Evolutionary conservation across 2,329 filamentous ascomycete genomes (phyloP).

Genomic region (Fusarium sp.): DNA sequence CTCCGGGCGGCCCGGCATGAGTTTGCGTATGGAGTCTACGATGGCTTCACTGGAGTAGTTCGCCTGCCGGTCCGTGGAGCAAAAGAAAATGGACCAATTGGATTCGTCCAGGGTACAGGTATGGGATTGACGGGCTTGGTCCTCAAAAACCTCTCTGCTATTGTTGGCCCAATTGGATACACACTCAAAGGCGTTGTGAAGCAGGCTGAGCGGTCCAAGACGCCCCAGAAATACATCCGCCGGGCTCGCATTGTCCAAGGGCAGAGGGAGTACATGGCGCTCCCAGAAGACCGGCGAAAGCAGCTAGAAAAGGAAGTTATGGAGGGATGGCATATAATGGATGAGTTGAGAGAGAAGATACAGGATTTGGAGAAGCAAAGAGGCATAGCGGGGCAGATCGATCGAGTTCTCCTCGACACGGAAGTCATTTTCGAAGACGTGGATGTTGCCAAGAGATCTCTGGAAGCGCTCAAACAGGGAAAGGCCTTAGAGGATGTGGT

Average conservation of each 20-base stretch:
- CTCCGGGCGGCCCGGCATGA: slow-evolving; percentile 68
- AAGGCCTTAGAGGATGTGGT: slow-evolving; percentile 46
- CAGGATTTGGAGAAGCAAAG: slow-evolving; percentile 47
- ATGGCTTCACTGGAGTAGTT: slow-evolving; percentile 71
- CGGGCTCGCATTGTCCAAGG: slow-evolving; percentile 68
- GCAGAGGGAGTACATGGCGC: slow-evolving; percentile 53
- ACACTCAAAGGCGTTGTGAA: slow-evolving; percentile 71
- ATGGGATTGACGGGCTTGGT: slow-evolving; percentile 72
- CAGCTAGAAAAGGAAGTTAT: slow-evolving; percentile 38
- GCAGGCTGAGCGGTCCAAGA: slow-evolving; percentile 62
- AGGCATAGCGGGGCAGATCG: slow-evolving; percentile 50
- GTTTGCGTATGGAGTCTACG: slow-evolving; percentile 70
- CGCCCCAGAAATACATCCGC: slow-evolving; percentile 63
- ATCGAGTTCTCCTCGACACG: slow-evolving; percentile 42
- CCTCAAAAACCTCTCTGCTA: slow-evolving; percentile 70
- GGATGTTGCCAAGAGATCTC: slow-evolving; percentile 54
- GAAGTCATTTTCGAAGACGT: slow-evolving; percentile 58
- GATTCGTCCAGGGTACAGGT: slow-evolving; percentile 64
- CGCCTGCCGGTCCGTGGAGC: slow-evolving; percentile 67
- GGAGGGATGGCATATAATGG: slow-evolving; percentile 47
- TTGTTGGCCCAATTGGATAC: slow-evolving; percentile 69
- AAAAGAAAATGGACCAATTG: slow-evolving; percentile 58
- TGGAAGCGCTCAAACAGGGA: slow-evolving; percentile 57
- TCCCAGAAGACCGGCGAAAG: slow-evolving; percentile 48
- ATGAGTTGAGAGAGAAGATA: slow-evolving; percentile 44